These are phyloP conservation scores for Diutina scorzettiae DNA, from an alignment of 1,139 yeast species.

Conservation along the genomic window DNA sequence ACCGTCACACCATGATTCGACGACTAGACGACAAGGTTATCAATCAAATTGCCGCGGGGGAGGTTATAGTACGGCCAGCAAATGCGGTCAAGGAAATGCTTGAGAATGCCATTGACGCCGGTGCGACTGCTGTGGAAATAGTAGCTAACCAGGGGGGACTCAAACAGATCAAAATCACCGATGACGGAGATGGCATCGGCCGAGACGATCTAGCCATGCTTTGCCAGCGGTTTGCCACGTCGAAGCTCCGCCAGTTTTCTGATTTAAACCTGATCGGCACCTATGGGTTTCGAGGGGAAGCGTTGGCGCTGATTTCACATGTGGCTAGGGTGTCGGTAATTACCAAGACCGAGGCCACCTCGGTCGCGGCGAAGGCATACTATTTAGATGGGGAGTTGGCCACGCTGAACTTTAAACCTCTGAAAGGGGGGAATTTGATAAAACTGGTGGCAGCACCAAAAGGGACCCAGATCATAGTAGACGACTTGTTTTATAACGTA, in stretches of 20 bases:
- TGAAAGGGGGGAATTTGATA: slow-evolving; percentile 27
- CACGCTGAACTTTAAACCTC: slow-evolving; percentile 22
- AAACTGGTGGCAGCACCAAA: slow-evolving; percentile 75
- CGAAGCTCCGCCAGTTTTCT: slow-evolving; percentile 36
- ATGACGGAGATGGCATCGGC: slow-evolving; percentile 40
- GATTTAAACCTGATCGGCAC: slow-evolving; percentile 38
- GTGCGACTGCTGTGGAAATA: slow-evolving; percentile 35
- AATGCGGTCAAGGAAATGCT: slow-evolving; percentile 52
- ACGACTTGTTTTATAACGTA: slow-evolving; percentile 80
- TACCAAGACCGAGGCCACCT: slow-evolving; percentile 50
- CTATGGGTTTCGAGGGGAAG: slow-evolving; percentile 54
- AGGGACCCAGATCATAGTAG: slow-evolving; percentile 81
- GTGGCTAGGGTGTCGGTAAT: slow-evolving; percentile 61
- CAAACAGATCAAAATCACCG: slow-evolving; percentile 39
- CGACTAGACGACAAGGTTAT: slow-evolving; percentile 63
- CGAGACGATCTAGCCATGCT: slow-evolving; percentile 33
- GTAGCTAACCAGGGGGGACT: slow-evolving; percentile 44
- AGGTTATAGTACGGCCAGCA: slow-evolving; percentile 86
- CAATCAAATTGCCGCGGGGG: slow-evolving; percentile 94
- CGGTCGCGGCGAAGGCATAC: slow-evolving; percentile 58
- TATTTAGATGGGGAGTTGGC: slow-evolving; percentile 54
- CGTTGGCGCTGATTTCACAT: slow-evolving; percentile 49
- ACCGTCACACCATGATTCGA: no score
- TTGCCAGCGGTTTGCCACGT: slow-evolving; percentile 49
- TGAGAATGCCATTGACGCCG: slow-evolving; percentile 45